Conservation (phyloP, 2,329 filamentous ascomycete species). For the Fusarium sp. region DNA sequence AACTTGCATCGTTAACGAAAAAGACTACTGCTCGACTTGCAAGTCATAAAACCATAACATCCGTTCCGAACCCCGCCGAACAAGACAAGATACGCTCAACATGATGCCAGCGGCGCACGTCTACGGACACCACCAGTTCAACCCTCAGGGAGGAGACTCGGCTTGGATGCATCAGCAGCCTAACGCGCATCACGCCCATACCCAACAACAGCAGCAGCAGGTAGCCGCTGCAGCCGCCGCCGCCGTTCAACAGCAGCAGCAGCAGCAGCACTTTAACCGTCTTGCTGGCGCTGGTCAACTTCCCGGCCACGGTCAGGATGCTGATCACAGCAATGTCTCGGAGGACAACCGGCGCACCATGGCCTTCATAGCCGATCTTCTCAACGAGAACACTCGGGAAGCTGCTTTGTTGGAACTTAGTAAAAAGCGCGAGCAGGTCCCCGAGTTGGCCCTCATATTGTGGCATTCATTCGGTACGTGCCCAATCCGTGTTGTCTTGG, state of each 20-base stretch:
- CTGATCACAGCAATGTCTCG: conserved; percentile 73
- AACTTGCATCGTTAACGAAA: background rate
- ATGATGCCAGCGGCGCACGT: conserved; percentile 73
- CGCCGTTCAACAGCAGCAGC: conserved; percentile 62
- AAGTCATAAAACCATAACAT: background rate
- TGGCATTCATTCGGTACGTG: conserved; percentile 96
- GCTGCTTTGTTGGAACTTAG: conserved; percentile 92
- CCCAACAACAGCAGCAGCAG: conserved; percentile 62
- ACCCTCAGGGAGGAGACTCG: conserved; percentile 65
- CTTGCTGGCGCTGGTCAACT: conserved; percentile 63
- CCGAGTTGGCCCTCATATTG: conserved; percentile 92
- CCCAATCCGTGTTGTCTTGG: conserved; percentile 8
- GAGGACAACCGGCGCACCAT: conserved; percentile 95
- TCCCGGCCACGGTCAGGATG: conserved; percentile 62
- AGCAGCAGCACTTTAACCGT: conserved; percentile 75
- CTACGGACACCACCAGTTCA: conserved; percentile 74
- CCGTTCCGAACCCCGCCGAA: background rate
- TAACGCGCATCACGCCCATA: conserved; percentile 63
- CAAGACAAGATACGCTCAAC: conserved; percentile 44
- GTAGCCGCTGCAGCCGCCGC: conserved; percentile 56
- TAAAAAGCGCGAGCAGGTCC: conserved; percentile 98
- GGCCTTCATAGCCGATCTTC: conserved; percentile 88
- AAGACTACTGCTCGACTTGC: background rate
- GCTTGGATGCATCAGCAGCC: conserved; percentile 75
- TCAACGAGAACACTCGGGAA: conserved; percentile 88